A percentile compares a stretch with the other conserved stretches of the same genome.
phyloP scores from a whole-genome alignment of 352 stramenopile species.

The Phytopythium cucurbitacearum region DNA sequence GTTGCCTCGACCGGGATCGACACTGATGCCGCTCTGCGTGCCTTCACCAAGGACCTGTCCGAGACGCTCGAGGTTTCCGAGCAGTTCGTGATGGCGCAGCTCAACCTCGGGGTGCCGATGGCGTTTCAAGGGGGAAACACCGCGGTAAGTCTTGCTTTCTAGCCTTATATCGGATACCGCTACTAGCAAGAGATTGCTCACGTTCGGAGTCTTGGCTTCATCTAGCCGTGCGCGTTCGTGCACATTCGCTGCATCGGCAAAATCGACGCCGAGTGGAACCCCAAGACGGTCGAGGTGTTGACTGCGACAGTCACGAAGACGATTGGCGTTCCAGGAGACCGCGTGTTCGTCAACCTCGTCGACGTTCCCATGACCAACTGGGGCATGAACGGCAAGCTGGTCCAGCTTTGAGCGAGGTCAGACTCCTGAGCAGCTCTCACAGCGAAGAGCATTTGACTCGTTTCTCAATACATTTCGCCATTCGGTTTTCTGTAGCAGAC shows the following conservation, averaged over 20 bases:
- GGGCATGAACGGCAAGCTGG: slow-evolving; percentile 4
- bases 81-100: slow-evolving; percentile 1
- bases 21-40: neutral
- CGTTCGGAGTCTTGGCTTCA: neutral
- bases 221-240: neutral
- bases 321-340: neutral
- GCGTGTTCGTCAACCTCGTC: slow-evolving; percentile 3
- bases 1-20: neutral
- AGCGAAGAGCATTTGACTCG: neutral
- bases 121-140: neutral
- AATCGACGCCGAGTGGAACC: neutral
- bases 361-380: slow-evolving; percentile 3
- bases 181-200: no score
- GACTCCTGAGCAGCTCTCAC: neutral
- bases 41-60: slow-evolving; percentile 1
- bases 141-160: slow-evolving; percentile 3
- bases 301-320: neutral
- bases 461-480: no score
- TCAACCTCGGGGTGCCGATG: neutral
- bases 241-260: neutral
- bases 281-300: neutral
- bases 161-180: neutral
- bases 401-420: neutral
- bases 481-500: no score
- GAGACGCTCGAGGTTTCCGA: neutral